A percentile compares a stretch with the other conserved stretches of the same genome.
These are phyloP conservation scores for Arabis hirsuta DNA, from an alignment of 345 rosid genomes.

Conservation along the genomic window DNA sequence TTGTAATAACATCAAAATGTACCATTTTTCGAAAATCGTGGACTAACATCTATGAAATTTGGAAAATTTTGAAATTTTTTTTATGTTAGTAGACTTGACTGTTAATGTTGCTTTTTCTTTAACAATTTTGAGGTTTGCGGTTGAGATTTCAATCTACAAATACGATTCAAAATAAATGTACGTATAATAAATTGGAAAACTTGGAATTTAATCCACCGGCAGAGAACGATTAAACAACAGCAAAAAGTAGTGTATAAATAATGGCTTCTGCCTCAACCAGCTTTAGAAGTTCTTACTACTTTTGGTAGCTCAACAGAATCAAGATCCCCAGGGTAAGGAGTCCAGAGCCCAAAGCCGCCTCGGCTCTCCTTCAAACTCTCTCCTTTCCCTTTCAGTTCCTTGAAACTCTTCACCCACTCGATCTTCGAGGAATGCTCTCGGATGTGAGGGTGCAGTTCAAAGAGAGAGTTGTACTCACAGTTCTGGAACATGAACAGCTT, in stretches of 20 bases:
- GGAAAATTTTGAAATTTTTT: too few relatives aligned
- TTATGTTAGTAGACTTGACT: background rate
- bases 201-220: conserved; percentile 12
- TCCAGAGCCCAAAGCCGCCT: conserved; percentile 96
- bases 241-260: conserved; percentile 1
- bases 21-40: too few relatives aligned
- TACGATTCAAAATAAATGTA: background rate
- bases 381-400: conserved; percentile 78
- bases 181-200: background rate
- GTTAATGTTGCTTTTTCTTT: background rate
- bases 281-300: conserved; percentile 85
- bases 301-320: conserved; percentile 66
- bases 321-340: conserved; percentile 87
- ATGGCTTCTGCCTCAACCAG: conserved; percentile 57
- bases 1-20: too few relatives aligned
- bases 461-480: conserved; percentile 89
- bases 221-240: conserved; percentile 9
- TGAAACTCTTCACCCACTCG: conserved; percentile 86
- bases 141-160: background rate
- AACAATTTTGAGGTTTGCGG: background rate
- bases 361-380: conserved; percentile 78
- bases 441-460: conserved; percentile 83
- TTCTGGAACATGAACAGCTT: conserved; percentile 89
- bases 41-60: too few relatives aligned
- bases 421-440: conserved; percentile 96